Evolutionary conservation across 495 filamentous ascomycete species (phyloP).

Genomic region (Annulohypoxylon stygium): DNA sequence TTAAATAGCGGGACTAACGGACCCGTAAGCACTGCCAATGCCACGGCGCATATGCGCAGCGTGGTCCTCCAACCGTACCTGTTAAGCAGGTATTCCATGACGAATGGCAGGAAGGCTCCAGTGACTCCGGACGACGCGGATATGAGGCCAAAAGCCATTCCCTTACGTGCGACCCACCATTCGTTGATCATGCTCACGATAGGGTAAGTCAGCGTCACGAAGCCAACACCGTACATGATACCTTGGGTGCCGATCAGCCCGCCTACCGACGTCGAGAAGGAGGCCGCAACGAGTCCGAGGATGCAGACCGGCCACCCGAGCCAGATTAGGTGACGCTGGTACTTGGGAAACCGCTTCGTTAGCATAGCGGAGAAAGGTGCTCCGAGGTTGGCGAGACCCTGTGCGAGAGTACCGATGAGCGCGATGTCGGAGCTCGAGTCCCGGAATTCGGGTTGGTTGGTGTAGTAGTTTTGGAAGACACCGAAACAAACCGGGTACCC

Average conservation of each 20-base stretch:
- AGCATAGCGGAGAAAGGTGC: constrained; percentile 14
- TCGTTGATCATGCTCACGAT: constrained; percentile 21
- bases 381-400: not conserved
- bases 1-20: constrained; percentile 8
- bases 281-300: not conserved
- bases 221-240: constrained; percentile 7
- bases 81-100: constrained; percentile 4
- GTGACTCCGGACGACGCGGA: constrained; percentile 12
- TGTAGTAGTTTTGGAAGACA: constrained; percentile 19
- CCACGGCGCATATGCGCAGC: constrained; percentile 1
- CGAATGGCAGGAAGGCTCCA: not conserved
- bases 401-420: constrained; percentile 10
- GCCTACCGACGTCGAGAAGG: not conserved
- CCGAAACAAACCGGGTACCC: constrained; percentile 13
- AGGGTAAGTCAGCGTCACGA: constrained; percentile 3
- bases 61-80: constrained; percentile 10
- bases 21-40: not conserved
- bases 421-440: not conserved
- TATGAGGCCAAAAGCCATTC: constrained; percentile 15
- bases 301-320: constrained; percentile 12
- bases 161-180: constrained; percentile 17
- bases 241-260: constrained; percentile 14
- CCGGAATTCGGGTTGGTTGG: constrained; percentile 6
- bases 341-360: constrained; percentile 2
- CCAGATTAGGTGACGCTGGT: constrained; percentile 12